These are phyloP conservation scores for Amaranthus hypochondriacus DNA, from an alignment of 148 eudicot species.

Conservation along the genomic window DNA sequence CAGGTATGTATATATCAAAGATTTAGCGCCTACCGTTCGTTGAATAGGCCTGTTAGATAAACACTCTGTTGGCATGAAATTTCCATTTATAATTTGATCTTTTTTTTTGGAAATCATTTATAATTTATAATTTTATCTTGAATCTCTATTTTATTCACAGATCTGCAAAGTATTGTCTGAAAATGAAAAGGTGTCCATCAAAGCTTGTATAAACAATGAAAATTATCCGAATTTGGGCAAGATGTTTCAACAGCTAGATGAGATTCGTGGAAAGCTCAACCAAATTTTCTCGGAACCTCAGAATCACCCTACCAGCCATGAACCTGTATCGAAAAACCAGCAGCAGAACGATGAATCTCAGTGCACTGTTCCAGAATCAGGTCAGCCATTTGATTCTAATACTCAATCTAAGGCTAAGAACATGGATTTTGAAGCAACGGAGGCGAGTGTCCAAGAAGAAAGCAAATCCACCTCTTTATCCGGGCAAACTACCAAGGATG, in stretches of 20 bases:
- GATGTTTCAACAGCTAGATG: constrained; percentile 44
- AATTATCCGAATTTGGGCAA: constrained; percentile 26
- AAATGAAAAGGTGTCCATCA: constrained; percentile 31
- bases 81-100: background rate
- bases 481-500: constrained; percentile 12
- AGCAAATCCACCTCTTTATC: no score
- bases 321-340: constrained; percentile 8
- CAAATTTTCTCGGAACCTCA: constrained; percentile 28
- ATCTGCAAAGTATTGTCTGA: constrained; percentile 51
- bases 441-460: background rate
- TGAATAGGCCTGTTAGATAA: background rate
- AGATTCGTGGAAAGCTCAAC: constrained; percentile 32
- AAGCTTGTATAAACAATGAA: constrained; percentile 34
- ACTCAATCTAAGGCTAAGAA: constrained; percentile 3
- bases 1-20: constrained; percentile 37
- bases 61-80: background rate
- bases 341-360: constrained; percentile 8
- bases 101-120: no score
- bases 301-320: constrained; percentile 6
- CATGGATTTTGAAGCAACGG: constrained; percentile 6
- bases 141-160: constrained; percentile 21
- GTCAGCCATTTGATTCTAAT: constrained; percentile 2
- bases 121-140: background rate
- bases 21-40: background rate
- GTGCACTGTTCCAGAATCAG: background rate